Base-by-base conservation (phyloP, 352 stramenopile species). In the Pythium aristosporum region DNA sequence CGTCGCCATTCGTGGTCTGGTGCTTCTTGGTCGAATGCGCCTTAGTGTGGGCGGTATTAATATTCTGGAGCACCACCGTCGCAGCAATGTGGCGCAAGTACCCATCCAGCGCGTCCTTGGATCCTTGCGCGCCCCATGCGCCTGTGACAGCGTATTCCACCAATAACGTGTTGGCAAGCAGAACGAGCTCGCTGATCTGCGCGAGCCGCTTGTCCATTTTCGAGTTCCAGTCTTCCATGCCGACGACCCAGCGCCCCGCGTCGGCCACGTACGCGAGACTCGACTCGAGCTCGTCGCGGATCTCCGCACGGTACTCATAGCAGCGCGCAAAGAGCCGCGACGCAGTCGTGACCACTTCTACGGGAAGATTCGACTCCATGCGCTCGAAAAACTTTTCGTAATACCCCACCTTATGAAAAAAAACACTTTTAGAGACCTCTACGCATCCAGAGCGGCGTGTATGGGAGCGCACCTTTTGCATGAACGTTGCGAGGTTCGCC, bases 301-400 rank as follows among this genome's bases (percentile, higher is more conserved):
- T 89, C 57, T 91, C 82, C 43, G 87, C 82, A 46, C 85, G 77
- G 57, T 94, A 94, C 68, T 94, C 85, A 58, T 92, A 90, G 73
- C 85, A 94, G 51, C 83, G 80, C 43, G 77, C 77, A 41, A 94
- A 85, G 12, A 94, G 69, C 23, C 80, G 67, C 16, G 52, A 57
- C 4, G 85, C 81, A 3, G 82, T 90, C 37, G 71, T 71, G 50
- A 75, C 61, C 37, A 94, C 73, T 56, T 87, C 85, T 75, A 42
- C 47, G 11, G 85, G 85, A 11, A 94, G 59, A 65, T 89, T 91
- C 7, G 70, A 53, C 32, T 66, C 68, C 68, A 86, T 77, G 57
- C 85, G 85, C 69, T 88, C 73, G 65, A 94, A 94, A 47, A 89
- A 94, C 54, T 85, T 80, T 48, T 94, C 85, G 62, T 86, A 92